phyloP scores from a whole-genome alignment of 768 basidiomycete species.

The Suillus subaureus region DNA sequence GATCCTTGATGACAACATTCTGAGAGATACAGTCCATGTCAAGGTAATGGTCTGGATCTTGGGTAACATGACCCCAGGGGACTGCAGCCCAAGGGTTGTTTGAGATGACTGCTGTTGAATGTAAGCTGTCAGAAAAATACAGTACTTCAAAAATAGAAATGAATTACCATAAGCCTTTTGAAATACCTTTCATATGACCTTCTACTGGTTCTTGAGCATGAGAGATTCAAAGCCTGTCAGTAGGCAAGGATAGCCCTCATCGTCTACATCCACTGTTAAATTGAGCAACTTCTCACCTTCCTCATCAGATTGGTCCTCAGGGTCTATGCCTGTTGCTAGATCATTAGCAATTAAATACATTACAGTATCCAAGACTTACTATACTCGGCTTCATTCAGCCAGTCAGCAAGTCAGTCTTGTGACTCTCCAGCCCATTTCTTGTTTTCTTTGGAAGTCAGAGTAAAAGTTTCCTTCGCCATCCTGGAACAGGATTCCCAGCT shows the following conservation, averaged over 20 bases:
- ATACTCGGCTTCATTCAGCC: not conserved
- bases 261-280: not conserved
- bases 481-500: not conserved
- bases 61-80: not conserved
- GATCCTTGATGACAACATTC: no score
- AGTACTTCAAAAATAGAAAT: not conserved
- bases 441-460: not conserved
- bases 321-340: not conserved
- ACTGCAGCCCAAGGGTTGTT: not conserved
- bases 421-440: not conserved
- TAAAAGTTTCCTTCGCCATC: not conserved
- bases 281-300: not conserved
- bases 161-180: constrained; percentile 3
- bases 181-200: not conserved
- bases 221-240: not conserved
- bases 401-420: not conserved
- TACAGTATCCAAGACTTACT: not conserved
- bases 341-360: not conserved
- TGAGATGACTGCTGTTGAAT: not conserved
- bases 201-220: constrained; percentile 6
- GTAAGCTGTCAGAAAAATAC: not conserved
- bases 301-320: not conserved
- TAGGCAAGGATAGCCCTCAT: not conserved
- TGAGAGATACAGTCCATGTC: not conserved
- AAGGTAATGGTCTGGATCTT: not conserved